These are phyloP conservation scores for Aethionema arabicum DNA, from an alignment of 345 rosid genomes.

Conservation along the genomic window DNA sequence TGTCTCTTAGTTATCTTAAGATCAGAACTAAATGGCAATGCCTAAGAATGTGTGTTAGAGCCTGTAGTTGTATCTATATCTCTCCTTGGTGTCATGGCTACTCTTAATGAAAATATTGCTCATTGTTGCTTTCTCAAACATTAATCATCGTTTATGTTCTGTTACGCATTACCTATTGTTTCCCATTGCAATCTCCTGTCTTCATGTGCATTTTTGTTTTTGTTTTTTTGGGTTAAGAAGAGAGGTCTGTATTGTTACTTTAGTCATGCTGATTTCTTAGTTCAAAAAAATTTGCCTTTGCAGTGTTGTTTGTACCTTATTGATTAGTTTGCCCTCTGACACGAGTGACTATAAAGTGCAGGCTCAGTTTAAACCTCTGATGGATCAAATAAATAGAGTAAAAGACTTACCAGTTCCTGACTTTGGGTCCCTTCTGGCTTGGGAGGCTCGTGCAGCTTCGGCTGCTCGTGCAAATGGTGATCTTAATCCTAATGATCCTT, in stretches of 20 bases:
- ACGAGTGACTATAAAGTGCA: constrained; percentile 43
- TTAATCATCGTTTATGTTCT: neutral
- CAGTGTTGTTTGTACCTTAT: constrained; percentile 4
- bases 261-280: constrained; percentile 3
- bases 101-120: neutral
- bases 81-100: neutral
- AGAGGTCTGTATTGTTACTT: too few species aligned
- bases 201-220: neutral
- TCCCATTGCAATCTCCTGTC: neutral
- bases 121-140: neutral
- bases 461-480: constrained; percentile 68
- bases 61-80: neutral
- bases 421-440: constrained; percentile 71
- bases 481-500: constrained; percentile 65
- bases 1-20: neutral
- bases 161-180: constrained; percentile 7
- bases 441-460: constrained; percentile 88
- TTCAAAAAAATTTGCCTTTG: neutral
- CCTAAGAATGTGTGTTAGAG: constrained; percentile 5
- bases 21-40: constrained; percentile 5
- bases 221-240: constrained; percentile 4
- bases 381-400: constrained; percentile 73
- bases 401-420: constrained; percentile 80
- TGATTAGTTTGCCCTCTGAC: constrained; percentile 17
- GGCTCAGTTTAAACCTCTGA: constrained; percentile 71